Evolutionary conservation across 2,329 filamentous ascomycete genomes (phyloP).

Genomic region (Xylariaceae sp.): DNA sequence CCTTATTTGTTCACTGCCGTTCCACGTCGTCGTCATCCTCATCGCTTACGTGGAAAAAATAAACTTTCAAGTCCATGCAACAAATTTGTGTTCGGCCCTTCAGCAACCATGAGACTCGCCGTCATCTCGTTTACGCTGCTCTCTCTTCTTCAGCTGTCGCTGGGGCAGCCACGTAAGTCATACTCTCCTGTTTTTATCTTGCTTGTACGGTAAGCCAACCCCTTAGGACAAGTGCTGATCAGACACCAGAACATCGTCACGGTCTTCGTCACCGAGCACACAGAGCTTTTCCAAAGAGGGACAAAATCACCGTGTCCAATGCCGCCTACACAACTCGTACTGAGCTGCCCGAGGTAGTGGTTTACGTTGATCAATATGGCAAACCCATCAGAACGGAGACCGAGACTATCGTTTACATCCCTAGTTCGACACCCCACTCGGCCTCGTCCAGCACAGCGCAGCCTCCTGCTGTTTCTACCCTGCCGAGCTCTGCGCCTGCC

Average conservation of each 20-base stretch:
- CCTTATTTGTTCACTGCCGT: conserved; percentile 20
- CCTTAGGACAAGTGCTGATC: conserved; percentile 8
- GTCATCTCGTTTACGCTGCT: conserved; percentile 36
- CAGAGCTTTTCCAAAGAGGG: conserved; percentile 23
- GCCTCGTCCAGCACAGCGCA: conserved; percentile 7
- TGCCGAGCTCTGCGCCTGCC: conserved; percentile 8
- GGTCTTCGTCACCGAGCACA: conserved; percentile 31
- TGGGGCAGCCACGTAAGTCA: conserved; percentile 40
- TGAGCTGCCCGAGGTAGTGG: conserved; percentile 47
- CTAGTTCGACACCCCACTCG: conserved; percentile 14
- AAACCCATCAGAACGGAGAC: conserved; percentile 46
- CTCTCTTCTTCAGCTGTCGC: conserved; percentile 39
- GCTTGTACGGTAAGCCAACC: background rate
- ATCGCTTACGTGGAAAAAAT: background rate
- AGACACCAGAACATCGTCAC: conserved; percentile 30
- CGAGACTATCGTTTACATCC: conserved; percentile 34
- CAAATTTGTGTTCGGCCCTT: background rate
- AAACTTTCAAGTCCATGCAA: conserved; percentile 8
- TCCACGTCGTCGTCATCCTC: conserved; percentile 5
- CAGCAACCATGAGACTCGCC: conserved; percentile 43
- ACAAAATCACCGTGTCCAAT: conserved; percentile 36
- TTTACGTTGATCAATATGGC: conserved; percentile 60
- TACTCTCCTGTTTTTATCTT: background rate
- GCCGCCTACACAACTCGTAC: conserved; percentile 38
- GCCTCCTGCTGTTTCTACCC: conserved; percentile 3